Conservation (phyloP, 257 asterid species). For the Nicotiana sylvestris region DNA sequence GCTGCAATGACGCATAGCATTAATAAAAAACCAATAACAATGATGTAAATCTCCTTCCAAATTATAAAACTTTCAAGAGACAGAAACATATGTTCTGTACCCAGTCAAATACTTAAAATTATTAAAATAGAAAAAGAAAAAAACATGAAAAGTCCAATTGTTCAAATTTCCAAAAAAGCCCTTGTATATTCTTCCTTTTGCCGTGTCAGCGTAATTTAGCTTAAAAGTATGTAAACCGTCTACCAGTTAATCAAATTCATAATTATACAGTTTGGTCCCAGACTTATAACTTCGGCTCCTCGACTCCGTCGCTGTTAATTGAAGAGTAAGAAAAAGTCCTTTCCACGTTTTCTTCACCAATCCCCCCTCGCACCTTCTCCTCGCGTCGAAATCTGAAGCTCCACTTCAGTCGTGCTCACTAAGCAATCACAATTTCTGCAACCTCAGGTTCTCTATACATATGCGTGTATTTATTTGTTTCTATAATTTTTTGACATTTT, state of each 20-base stretch:
- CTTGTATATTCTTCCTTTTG: not conserved
- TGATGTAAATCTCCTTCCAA: not conserved
- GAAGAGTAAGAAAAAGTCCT: not conserved
- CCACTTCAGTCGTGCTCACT: constrained; percentile 1
- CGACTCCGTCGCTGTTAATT: constrained; percentile 1
- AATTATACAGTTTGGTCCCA: not conserved
- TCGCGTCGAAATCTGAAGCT: not conserved
- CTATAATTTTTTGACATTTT: not conserved
- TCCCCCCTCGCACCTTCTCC: too few species aligned
- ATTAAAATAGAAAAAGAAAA: not conserved
- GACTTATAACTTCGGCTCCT: not conserved
- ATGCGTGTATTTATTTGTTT: not conserved
- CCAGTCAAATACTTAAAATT: not conserved
- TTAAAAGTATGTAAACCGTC: not conserved
- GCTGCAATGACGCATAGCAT: too few species aligned
- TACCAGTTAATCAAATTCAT: not conserved
- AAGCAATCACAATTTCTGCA: constrained; percentile 9
- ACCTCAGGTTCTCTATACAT: constrained; percentile 12
- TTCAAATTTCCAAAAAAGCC: not conserved
- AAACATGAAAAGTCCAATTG: not conserved
- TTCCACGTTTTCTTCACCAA: not conserved
- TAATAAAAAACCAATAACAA: too few species aligned
- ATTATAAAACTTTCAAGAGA: not conserved
- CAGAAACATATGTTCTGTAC: not conserved
- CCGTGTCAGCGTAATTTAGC: not conserved